phyloP scores from a whole-genome alignment of 1,284 basidiomycete genomes.

The Vanrija sp. region DNA sequence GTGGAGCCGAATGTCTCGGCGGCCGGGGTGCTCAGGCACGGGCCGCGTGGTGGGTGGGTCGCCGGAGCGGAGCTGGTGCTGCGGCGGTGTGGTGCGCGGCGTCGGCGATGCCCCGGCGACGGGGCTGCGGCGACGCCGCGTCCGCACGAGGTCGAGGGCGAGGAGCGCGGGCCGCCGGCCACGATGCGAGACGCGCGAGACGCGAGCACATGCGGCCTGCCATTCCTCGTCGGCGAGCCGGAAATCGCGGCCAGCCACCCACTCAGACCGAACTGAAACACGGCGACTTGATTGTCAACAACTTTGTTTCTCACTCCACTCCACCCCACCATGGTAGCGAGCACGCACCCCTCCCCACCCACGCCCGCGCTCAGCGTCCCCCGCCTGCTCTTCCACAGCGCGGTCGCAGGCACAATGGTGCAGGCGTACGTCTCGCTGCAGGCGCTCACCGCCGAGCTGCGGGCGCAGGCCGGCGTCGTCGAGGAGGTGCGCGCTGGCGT shows the following conservation, averaged over 20 bases:
- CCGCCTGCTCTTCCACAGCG: slow-evolving; percentile 34
- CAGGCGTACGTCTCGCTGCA: not conserved
- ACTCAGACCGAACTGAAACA: not conserved
- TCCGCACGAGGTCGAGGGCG: too few relatives aligned
- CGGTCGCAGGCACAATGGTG: slow-evolving; percentile 38
- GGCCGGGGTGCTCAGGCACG: too few relatives aligned
- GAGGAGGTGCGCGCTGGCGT: not conserved
- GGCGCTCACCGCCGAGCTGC: not conserved
- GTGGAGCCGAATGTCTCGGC: too few relatives aligned
- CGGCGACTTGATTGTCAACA: not conserved
- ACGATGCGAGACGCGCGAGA: too few relatives aligned
- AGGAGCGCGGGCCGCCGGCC: too few relatives aligned
- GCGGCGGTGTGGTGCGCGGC: too few relatives aligned
- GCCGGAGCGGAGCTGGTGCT: too few relatives aligned
- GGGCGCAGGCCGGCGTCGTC: not conserved
- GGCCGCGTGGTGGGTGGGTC: too few relatives aligned
- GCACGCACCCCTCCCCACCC: not conserved
- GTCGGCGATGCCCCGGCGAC: too few relatives aligned
- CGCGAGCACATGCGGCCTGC: not conserved
- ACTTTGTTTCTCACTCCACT: slow-evolving; percentile 7
- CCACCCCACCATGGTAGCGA: slow-evolving; percentile 7
- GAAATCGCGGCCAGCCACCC: too few relatives aligned
- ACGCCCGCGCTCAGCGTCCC: not conserved
- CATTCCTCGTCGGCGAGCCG: not conserved
- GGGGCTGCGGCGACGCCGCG: too few relatives aligned